phyloP scores from a whole-genome alignment of 352 stramenopile species.

The Globisporangium carolinianum region DNA sequence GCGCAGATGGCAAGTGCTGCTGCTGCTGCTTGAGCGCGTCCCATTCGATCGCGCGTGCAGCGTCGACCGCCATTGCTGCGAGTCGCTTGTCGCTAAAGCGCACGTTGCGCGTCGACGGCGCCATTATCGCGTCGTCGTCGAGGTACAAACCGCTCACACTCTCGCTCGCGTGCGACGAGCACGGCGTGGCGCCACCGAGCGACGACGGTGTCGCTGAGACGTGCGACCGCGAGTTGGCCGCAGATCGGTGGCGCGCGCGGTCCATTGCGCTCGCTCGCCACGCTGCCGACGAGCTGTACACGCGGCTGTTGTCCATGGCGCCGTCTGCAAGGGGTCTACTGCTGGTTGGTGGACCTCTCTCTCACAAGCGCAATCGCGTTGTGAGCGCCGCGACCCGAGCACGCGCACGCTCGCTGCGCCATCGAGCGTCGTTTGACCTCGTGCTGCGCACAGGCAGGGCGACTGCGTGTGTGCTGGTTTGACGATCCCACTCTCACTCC shows the following conservation, averaged over 20 bases:
- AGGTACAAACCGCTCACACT: neutral
- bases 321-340: too few relatives aligned
- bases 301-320: neutral
- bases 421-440: too few relatives aligned
- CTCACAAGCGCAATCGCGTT: too few relatives aligned
- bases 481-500: too few relatives aligned
- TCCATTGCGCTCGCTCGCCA: neutral
- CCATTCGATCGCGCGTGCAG: conserved; percentile 24
- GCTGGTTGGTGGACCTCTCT: too few relatives aligned
- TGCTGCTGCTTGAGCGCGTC: conserved; percentile 16
- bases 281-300: neutral
- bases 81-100: conserved; percentile 29
- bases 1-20: conserved; percentile 11
- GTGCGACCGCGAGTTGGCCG: neutral
- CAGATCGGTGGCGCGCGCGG: too few relatives aligned
- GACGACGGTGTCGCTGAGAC: neutral
- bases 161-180: neutral
- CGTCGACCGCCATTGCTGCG: conserved; percentile 20
- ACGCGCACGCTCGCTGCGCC: too few relatives aligned
- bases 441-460: too few relatives aligned
- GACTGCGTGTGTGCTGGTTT: too few relatives aligned
- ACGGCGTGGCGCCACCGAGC: neutral
- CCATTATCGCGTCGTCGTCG: too few relatives aligned
- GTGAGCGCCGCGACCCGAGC: too few relatives aligned
- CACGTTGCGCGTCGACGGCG: conserved; percentile 1